Evolutionary conservation across 768 basidiomycete genomes (phyloP).

Genomic region (Favolaschia claudopus): DNA sequence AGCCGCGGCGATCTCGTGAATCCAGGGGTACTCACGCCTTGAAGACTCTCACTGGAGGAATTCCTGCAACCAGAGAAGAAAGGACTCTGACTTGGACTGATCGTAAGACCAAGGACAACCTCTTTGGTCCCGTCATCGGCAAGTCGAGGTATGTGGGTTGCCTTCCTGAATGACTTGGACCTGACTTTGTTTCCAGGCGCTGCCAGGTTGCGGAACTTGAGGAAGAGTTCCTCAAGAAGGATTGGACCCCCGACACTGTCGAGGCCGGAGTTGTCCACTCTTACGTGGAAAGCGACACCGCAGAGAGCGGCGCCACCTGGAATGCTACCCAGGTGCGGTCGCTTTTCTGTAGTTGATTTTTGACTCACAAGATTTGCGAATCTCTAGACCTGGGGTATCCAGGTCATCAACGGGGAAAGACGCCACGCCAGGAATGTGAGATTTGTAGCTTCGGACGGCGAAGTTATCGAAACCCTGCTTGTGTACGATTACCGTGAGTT

Average conservation of each 20-base stretch:
- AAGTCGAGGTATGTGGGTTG: conserved; percentile 40
- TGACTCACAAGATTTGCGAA: neutral
- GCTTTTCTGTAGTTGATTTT: neutral
- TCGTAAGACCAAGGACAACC: conserved; percentile 58
- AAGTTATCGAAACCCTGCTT: conserved; percentile 63
- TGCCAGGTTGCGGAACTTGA: conserved; percentile 55
- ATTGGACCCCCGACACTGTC: conserved; percentile 49
- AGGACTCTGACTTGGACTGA: conserved; percentile 65
- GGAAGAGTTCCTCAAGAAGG: conserved; percentile 50
- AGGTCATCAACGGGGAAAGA: conserved; percentile 63
- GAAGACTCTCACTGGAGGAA: conserved; percentile 65
- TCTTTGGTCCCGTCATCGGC: conserved; percentile 68
- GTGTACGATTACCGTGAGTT: conserved; percentile 74
- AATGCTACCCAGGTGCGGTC: conserved; percentile 62
- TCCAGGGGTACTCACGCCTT: conserved; percentile 24
- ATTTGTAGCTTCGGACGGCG: conserved; percentile 67
- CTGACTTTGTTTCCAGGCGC: conserved; percentile 41
- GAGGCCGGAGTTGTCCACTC: conserved; percentile 54
- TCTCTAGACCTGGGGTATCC: conserved; percentile 67
- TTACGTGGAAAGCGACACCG: conserved; percentile 61
- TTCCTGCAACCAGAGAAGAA: conserved; percentile 63
- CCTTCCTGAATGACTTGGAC: neutral
- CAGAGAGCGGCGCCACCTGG: conserved; percentile 50
- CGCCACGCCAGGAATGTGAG: conserved; percentile 67
- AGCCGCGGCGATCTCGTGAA: neutral